A percentile compares a stretch with the other conserved stretches of the same genome.
These are phyloP conservation scores for Volvariella volvacea DNA, from an alignment of 1,284 basidiomycete genomes.

Conservation along the genomic window DNA sequence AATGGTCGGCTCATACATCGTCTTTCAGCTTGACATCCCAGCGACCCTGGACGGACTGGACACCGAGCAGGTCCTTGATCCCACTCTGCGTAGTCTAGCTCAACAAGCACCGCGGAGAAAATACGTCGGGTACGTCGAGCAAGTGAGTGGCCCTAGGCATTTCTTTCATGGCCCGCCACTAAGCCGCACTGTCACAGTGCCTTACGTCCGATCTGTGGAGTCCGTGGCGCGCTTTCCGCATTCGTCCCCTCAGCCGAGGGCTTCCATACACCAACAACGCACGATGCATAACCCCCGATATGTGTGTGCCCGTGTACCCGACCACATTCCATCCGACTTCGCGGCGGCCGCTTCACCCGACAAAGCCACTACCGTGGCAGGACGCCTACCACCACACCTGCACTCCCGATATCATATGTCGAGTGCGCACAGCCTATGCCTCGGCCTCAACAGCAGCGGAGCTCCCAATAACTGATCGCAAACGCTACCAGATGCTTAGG, in stretches of 20 bases:
- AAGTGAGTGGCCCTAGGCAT: neutral
- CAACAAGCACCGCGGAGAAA: neutral
- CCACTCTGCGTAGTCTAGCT: neutral
- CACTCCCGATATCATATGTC: neutral
- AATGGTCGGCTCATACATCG: slow-evolving; percentile 1
- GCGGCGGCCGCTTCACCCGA: neutral
- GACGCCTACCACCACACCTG: neutral
- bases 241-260: neutral
- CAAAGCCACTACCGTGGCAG: neutral
- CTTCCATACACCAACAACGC: neutral
- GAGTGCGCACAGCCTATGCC: neutral
- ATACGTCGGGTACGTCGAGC: slow-evolving; percentile 1
- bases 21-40: neutral
- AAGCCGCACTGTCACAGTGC: neutral
- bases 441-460: neutral
- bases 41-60: neutral
- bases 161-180: neutral
- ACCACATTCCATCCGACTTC: neutral
- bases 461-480: neutral
- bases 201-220: neutral
- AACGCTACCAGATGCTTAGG: neutral
- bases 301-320: neutral
- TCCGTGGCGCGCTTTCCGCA: neutral
- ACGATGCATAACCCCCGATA: neutral
- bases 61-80: neutral